Conservation (phyloP, 345 rosid genomes). For the Passiflora organensis region DNA sequence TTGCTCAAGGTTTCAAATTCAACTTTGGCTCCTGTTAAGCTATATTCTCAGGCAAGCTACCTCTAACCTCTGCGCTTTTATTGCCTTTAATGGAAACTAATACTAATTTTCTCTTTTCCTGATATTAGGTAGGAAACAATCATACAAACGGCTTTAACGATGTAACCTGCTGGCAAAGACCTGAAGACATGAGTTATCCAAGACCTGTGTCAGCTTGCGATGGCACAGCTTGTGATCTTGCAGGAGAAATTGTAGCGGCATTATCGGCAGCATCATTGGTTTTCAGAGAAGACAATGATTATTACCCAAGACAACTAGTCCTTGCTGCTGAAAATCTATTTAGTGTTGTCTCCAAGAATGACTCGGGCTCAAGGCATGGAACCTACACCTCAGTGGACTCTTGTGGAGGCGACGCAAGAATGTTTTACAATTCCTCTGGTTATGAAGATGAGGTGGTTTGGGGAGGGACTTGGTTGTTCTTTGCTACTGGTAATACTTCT, state of each 20-base stretch:
- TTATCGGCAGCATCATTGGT: no score
- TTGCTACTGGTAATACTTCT: constrained; percentile 47
- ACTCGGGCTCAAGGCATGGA: constrained; percentile 13
- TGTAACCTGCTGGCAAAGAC: constrained; percentile 58
- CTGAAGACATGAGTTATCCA: constrained; percentile 53
- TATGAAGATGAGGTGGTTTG: constrained; percentile 49
- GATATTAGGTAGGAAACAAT: constrained; percentile 47
- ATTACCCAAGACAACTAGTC: constrained; percentile 30
- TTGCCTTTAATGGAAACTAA: not conserved
- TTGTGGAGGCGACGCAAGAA: constrained; percentile 47
- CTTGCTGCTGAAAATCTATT: constrained; percentile 35
- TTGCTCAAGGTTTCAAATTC: constrained; percentile 46
- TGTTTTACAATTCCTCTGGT: constrained; percentile 43
- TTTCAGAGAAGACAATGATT: not conserved
- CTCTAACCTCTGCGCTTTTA: not conserved
- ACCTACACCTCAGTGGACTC: constrained; percentile 29
- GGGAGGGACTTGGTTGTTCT: constrained; percentile 61
- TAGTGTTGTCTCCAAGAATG: constrained; percentile 24
- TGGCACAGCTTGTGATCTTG: constrained; percentile 42
- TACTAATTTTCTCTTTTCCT: not conserved
- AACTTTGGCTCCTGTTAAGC: constrained; percentile 11
- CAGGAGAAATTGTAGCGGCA: constrained; percentile 25
- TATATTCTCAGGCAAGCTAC: constrained; percentile 55
- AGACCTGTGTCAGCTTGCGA: constrained; percentile 43
- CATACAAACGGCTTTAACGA: constrained; percentile 27